These are phyloP conservation scores for Fragaria vesca DNA, from an alignment of 306 rosid species.

Conservation along the genomic window DNA sequence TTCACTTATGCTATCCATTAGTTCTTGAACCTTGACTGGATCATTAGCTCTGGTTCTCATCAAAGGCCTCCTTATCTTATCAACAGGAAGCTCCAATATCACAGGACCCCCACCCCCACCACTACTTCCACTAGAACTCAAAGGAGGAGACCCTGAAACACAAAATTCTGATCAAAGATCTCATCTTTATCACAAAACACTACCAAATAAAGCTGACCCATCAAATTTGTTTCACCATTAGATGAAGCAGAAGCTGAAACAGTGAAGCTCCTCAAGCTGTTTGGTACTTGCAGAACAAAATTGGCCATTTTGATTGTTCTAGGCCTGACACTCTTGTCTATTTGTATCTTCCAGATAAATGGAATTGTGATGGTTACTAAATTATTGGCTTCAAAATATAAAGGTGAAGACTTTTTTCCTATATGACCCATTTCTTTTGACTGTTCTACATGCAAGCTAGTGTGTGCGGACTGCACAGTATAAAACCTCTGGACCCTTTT, in stretches of 20 bases:
- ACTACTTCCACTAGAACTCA: conserved; percentile 39
- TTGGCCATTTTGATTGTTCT: conserved; percentile 53
- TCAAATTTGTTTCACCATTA: conserved; percentile 42
- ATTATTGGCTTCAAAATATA: neutral
- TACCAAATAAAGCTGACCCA: neutral
- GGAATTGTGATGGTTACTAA: neutral
- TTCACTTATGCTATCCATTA: conserved; percentile 78
- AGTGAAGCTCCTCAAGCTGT: conserved; percentile 52
- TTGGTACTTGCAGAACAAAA: conserved; percentile 62
- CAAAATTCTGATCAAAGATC: neutral
- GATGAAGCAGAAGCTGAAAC: conserved; percentile 70
- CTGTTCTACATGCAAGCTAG: neutral
- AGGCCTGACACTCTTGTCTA: neutral
- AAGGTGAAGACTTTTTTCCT: neutral
- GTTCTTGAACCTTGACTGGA: conserved; percentile 64
- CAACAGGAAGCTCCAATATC: conserved; percentile 86
- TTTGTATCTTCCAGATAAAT: neutral
- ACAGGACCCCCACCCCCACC: conserved; percentile 69
- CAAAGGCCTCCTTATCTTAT: conserved; percentile 85
- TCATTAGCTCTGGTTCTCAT: conserved; percentile 89
- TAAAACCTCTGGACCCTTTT: neutral
- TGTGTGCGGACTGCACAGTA: neutral
- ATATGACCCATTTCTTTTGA: neutral
- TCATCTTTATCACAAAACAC: neutral
- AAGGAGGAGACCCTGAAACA: conserved; percentile 52